Conservation (phyloP, 257 asterid genomes). For the Plantago elongata region DNA sequence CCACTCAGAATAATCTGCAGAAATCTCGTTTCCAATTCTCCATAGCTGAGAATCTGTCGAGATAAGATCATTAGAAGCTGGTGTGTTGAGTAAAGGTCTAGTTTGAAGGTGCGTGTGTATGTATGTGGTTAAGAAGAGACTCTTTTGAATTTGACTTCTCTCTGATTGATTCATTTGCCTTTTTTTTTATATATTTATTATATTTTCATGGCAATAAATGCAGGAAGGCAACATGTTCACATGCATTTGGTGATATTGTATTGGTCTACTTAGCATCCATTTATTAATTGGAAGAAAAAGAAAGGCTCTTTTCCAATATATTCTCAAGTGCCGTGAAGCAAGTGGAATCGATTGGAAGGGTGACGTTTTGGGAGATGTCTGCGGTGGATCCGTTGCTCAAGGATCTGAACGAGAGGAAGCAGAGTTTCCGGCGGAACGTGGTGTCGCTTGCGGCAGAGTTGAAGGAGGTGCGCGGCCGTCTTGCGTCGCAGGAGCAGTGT, state of each 20-base stretch:
- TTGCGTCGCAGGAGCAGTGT: conserved; percentile 56
- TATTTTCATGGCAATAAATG: conserved; percentile 22
- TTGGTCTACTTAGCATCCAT: conserved; percentile 11
- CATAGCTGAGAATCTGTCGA: conserved; percentile 19
- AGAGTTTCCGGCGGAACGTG: conserved; percentile 78
- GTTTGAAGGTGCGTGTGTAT: conserved; percentile 7
- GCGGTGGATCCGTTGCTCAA: conserved; percentile 71
- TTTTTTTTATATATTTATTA: background rate
- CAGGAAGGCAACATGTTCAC: conserved; percentile 41
- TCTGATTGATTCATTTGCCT: no score
- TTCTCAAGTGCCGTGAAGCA: conserved; percentile 4
- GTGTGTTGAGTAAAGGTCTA: background rate
- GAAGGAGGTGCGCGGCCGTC: conserved; percentile 68
- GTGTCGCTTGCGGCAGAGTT: conserved; percentile 83
- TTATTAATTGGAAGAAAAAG: conserved; percentile 31
- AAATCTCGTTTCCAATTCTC: background rate
- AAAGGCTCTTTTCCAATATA: conserved; percentile 18
- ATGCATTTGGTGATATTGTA: conserved; percentile 36
- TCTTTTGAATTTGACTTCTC: background rate
- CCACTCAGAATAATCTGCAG: background rate
- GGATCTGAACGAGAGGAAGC: conserved; percentile 87
- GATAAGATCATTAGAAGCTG: background rate
- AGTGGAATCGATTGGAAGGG: conserved; percentile 10
- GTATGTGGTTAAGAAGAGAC: conserved; percentile 11
- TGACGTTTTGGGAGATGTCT: conserved; percentile 35